Conservation (phyloP, 2,329 filamentous ascomycete genomes). For the Colletotrichum godetiae region DNA sequence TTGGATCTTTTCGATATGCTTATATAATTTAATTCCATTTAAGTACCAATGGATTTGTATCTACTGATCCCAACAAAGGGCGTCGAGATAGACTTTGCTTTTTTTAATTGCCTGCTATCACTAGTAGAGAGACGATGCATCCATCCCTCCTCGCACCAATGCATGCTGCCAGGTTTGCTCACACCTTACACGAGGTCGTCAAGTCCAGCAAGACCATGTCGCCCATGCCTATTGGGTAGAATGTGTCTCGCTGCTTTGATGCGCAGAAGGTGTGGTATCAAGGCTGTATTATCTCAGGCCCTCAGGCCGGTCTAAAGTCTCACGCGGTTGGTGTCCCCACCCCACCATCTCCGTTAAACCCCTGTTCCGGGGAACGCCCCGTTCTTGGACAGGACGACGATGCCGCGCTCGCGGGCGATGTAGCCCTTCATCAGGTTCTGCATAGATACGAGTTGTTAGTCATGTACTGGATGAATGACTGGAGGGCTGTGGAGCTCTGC, state of each 20-base stretch:
- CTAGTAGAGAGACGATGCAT: neutral
- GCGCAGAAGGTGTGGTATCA: neutral
- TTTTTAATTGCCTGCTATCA: neutral
- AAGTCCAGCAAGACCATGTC: neutral
- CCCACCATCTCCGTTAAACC: constrained; percentile 52
- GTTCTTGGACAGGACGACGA: constrained; percentile 92
- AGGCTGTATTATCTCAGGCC: neutral
- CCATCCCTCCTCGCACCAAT: neutral
- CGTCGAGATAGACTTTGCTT: constrained; percentile 25
- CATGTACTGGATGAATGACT: constrained; percentile 40
- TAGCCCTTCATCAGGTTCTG: constrained; percentile 98
- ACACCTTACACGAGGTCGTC: neutral
- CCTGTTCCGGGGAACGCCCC: constrained; percentile 95
- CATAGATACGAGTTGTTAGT: constrained; percentile 42
- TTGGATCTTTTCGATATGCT: no score
- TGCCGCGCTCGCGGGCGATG: constrained; percentile 89
- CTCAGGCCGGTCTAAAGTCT: neutral
- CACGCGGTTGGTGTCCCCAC: neutral
- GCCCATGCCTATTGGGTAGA: neutral
- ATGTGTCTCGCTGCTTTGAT: neutral
- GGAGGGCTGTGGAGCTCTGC: neutral
- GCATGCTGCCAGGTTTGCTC: neutral
- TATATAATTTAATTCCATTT: no score
- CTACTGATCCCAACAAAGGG: neutral
- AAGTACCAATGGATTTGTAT: neutral